Evolutionary conservation across 768 basidiomycete species (phyloP).

Genomic region (Udeniomyces megalosporus): DNA sequence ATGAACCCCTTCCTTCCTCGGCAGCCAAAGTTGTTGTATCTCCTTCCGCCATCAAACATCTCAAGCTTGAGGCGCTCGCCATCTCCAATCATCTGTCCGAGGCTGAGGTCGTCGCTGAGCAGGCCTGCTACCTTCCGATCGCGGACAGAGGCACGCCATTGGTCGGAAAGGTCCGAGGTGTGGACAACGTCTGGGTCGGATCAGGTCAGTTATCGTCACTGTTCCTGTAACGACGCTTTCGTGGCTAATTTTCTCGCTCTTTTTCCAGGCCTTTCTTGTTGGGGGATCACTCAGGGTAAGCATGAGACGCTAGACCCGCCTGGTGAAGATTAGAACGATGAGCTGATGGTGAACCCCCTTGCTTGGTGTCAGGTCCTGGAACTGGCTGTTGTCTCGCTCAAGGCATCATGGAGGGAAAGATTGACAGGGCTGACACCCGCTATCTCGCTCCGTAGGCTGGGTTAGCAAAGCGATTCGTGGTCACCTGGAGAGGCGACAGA

Average conservation of each 20-base stretch:
- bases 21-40: slow-evolving; percentile 60
- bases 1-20: slow-evolving; percentile 46
- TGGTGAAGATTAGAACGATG: slow-evolving; percentile 9
- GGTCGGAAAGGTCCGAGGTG: slow-evolving; percentile 47
- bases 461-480: no score
- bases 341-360: not conserved
- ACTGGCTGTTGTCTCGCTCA: slow-evolving; percentile 60
- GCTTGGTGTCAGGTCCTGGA: slow-evolving; percentile 46
- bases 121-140: slow-evolving; percentile 66
- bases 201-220: no score
- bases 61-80: slow-evolving; percentile 26
- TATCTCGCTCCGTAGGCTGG: slow-evolving; percentile 39
- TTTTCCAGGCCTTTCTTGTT: no score
- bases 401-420: slow-evolving; percentile 50
- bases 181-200: slow-evolving; percentile 51
- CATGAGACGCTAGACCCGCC: not conserved
- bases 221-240: no score
- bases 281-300: slow-evolving; percentile 36
- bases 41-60: slow-evolving; percentile 39
- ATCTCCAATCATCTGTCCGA: slow-evolving; percentile 25
- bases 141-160: slow-evolving; percentile 41
- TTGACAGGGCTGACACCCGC: slow-evolving; percentile 42
- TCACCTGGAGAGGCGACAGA: no score
- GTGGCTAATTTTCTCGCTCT: no score
- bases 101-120: slow-evolving; percentile 36